phyloP scores from a whole-genome alignment of 2,329 filamentous ascomycete genomes.

The Aspergillus bombycis region DNA sequence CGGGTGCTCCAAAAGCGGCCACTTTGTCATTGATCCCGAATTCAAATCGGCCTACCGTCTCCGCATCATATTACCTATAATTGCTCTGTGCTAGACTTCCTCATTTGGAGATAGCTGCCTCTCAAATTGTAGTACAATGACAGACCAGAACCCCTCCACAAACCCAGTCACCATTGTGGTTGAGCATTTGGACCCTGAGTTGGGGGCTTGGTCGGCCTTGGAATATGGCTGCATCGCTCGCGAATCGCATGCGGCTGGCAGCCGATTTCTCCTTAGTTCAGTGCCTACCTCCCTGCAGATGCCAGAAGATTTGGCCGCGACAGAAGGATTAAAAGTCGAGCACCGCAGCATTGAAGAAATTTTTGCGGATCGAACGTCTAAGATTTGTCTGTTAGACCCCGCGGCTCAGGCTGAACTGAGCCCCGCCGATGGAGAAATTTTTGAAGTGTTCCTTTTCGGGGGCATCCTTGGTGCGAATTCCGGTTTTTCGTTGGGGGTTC shows the following conservation, averaged over 20 bases:
- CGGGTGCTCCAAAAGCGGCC: background rate
- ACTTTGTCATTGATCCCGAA: background rate
- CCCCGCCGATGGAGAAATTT: conserved; percentile 78
- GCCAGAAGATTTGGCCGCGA: conserved; percentile 62
- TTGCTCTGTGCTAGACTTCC: background rate
- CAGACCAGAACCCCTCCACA: conserved; percentile 24
- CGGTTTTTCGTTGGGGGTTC: background rate
- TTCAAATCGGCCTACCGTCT: background rate
- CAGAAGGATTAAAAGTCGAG: conserved; percentile 70
- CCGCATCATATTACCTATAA: background rate
- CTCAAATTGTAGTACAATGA: conserved; percentile 24
- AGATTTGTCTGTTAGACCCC: conserved; percentile 88
- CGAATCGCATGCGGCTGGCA: conserved; percentile 70
- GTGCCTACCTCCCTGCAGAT: conserved; percentile 68
- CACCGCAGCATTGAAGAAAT: conserved; percentile 79
- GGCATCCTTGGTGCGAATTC: conserved; percentile 79
- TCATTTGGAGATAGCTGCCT: background rate
- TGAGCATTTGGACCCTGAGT: conserved; percentile 92
- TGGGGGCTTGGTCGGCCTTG: conserved; percentile 90
- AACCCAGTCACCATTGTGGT: conserved; percentile 79
- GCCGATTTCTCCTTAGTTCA: conserved; percentile 80
- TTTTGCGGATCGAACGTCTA: conserved; percentile 70
- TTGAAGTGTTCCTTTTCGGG: conserved; percentile 93
- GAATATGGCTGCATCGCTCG: conserved; percentile 87
- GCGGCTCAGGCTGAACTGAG: conserved; percentile 77